Conservation (phyloP, 495 filamentous ascomycete species). For the Sabuloglossum arenarium region DNA sequence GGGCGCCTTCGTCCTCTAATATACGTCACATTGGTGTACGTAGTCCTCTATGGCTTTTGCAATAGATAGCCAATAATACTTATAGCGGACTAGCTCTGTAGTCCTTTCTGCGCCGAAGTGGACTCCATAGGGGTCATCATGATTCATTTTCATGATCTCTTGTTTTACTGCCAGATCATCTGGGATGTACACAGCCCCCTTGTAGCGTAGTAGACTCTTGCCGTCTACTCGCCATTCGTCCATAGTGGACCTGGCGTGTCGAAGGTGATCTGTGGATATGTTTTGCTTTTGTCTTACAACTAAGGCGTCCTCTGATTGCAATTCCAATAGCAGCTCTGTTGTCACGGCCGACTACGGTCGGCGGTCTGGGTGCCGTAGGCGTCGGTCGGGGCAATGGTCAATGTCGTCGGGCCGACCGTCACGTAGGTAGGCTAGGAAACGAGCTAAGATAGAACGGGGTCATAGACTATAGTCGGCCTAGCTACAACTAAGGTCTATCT, state of each 20-base stretch:
- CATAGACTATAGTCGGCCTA: no score
- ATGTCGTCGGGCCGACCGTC: no score
- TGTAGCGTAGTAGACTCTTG: neutral
- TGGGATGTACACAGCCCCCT: neutral
- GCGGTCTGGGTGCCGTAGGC: no score
- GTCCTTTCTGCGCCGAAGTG: neutral
- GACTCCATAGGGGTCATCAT: neutral
- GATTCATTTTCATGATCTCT: neutral
- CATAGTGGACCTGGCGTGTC: no score
- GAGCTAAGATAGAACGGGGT: no score
- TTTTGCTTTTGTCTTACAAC: neutral
- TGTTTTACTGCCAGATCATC: neutral
- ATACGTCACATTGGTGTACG: slow-evolving; percentile 8
- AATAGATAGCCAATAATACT: neutral
- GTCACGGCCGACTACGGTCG: no score
- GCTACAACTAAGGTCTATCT: no score
- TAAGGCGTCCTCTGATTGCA: neutral
- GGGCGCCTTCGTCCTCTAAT: slow-evolving; percentile 6
- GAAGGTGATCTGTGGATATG: neutral
- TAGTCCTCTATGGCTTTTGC: slow-evolving; percentile 7
- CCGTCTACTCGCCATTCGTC: neutral
- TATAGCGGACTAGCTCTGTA: neutral
- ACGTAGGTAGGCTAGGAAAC: no score
- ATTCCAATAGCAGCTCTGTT: neutral
- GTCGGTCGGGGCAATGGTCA: no score